These are phyloP conservation scores for Cladosporium velox DNA, from an alignment of 2,329 filamentous ascomycete genomes.

Conservation along the genomic window DNA sequence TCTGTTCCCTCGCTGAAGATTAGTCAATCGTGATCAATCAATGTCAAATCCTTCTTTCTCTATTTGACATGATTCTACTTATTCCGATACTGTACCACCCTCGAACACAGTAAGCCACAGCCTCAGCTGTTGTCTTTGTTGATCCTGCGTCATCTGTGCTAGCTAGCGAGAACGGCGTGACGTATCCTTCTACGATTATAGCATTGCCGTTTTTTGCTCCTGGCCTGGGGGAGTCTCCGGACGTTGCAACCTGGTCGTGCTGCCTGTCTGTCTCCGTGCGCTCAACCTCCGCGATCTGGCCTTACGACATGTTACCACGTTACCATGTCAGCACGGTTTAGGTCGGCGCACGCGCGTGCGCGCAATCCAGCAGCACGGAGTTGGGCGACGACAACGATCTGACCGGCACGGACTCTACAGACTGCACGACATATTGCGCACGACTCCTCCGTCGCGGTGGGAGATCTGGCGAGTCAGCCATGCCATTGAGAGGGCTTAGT, in stretches of 20 bases:
- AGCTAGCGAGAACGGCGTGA: background rate
- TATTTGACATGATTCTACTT: background rate
- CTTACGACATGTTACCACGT: slow-evolving; percentile 11
- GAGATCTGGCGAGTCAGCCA: slow-evolving; percentile 1
- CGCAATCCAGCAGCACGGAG: background rate
- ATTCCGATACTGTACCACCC: background rate
- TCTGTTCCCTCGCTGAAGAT: background rate
- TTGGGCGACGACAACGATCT: background rate
- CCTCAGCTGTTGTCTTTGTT: background rate
- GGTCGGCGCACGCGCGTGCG: background rate
- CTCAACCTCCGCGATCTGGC: slow-evolving; percentile 4
- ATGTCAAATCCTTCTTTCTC: background rate
- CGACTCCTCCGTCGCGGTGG: background rate
- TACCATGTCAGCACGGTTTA: slow-evolving; percentile 3
- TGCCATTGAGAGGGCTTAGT: background rate
- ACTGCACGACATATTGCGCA: slow-evolving; percentile 10
- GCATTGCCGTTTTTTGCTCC: slow-evolving; percentile 3
- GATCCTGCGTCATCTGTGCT: slow-evolving; percentile 5
- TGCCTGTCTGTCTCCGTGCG: background rate
- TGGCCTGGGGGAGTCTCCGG: background rate
- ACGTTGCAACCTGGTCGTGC: slow-evolving; percentile 1
- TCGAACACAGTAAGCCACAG: background rate
- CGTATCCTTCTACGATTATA: slow-evolving; percentile 1
- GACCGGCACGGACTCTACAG: slow-evolving; percentile 2
- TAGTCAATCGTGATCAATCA: background rate